Evolutionary conservation across 1,139 yeast species (phyloP), one percentile per base, ranked within the genome.

Genomic region (Scheffersomyces titani): DNA sequence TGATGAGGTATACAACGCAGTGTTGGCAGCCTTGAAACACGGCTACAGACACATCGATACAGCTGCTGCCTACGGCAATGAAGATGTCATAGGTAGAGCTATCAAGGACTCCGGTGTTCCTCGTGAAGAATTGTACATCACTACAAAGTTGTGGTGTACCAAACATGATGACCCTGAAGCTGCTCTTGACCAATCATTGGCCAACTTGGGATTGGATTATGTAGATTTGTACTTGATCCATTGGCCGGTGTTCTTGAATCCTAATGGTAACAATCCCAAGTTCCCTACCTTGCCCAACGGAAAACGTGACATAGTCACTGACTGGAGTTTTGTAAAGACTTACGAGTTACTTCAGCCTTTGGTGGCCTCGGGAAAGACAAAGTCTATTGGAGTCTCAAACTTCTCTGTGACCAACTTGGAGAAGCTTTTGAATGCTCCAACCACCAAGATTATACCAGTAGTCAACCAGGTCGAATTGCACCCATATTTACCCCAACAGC

Each of bases 161-260:
- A 86, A 82, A 66, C 91, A 88, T 65, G 77, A 80, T 62, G 76
- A 84, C 55, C 87, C 87, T 36, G 86, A 72, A 52, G 76, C 70
- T 50, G 89, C 88, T 13, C 73, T 90, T 55, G 82, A 86, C 53
- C 73, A 71, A 54, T 86, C 93, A 2, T 78, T 92, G 64, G 68
- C 81, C 62, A 84, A 85, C 66, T 77, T 91, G 62, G 87, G 88
- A 2, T 74, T 90, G 62, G 94, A 89, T 51, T 92, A 91, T 65
- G 86, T 92, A 58, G 97, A 92, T 69, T 77, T 92, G 63, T 87
- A 87, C 69, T 79, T 92, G 67, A 82, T 90, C 66, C 97, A 92
- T 73, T 90, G 96, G 96, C 97, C 97, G 3, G 80, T 84, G 54
- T 22, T 19, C 24, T 46, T 46, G 49, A 46, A 46, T 22, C 49